phyloP scores from a whole-genome alignment of 2,329 filamentous ascomycete species.

The Celoporthe dispersa region DNA sequence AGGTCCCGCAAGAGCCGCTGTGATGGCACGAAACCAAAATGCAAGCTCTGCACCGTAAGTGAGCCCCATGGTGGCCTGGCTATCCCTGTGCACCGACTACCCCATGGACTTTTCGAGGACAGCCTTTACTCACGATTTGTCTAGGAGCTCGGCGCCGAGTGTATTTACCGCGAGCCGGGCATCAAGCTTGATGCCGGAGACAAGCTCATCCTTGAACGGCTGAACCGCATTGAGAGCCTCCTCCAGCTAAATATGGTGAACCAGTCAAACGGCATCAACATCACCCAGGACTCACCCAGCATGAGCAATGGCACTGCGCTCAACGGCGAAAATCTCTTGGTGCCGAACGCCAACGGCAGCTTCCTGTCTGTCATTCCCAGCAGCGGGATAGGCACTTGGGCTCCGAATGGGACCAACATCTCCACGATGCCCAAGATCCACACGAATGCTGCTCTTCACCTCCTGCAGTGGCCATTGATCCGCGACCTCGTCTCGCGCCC shows the following conservation, averaged over 20 bases:
- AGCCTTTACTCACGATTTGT: background rate
- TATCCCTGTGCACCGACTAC: background rate
- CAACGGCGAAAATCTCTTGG: constrained; percentile 61
- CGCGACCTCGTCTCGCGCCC: constrained; percentile 75
- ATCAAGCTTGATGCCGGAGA: constrained; percentile 88
- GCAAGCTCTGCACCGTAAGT: constrained; percentile 70
- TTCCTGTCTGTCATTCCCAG: constrained; percentile 62
- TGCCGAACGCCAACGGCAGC: constrained; percentile 47
- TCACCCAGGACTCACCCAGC: constrained; percentile 66
- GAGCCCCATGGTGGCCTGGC: background rate
- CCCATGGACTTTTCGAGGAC: background rate
- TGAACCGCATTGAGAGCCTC: constrained; percentile 77
- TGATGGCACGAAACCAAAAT: constrained; percentile 80
- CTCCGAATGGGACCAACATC: constrained; percentile 64
- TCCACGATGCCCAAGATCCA: constrained; percentile 86
- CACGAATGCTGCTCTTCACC: constrained; percentile 77
- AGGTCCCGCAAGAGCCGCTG: constrained; percentile 80
- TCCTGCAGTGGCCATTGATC: constrained; percentile 81
- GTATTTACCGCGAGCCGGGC: constrained; percentile 82
- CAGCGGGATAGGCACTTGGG: constrained; percentile 75
- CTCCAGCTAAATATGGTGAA: constrained; percentile 71
- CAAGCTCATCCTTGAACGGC: constrained; percentile 80
- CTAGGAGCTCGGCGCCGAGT: constrained; percentile 73
- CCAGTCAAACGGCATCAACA: constrained; percentile 54
- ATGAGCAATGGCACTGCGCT: constrained; percentile 63